Evolutionary conservation across 1,284 basidiomycete genomes (phyloP).

Genomic region (Gomphus sp.): DNA sequence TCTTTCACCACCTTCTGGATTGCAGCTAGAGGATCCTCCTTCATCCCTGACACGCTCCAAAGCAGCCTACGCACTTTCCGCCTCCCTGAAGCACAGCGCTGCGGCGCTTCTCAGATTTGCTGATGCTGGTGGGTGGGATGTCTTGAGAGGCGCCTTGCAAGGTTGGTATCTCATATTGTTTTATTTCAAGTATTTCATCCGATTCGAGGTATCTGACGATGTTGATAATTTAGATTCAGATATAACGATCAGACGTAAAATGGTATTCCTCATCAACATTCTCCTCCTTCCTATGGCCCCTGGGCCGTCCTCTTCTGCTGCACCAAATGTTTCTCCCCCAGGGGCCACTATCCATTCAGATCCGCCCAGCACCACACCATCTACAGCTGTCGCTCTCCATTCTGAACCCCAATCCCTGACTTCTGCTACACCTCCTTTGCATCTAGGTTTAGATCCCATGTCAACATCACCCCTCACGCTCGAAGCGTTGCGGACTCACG

Average conservation of each 20-base stretch:
- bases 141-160: conserved; percentile 51
- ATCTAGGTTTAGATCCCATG: conserved; percentile 4
- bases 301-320: conserved; percentile 11
- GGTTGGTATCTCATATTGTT: conserved; percentile 30
- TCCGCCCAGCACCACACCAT: conserved; percentile 24
- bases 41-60: conserved; percentile 61
- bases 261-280: conserved; percentile 75
- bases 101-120: conserved; percentile 56
- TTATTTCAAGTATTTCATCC: neutral
- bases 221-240: conserved; percentile 51
- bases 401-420: conserved; percentile 43
- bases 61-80: conserved; percentile 82
- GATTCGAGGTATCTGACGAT: neutral
- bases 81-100: conserved; percentile 76
- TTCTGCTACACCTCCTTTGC: conserved; percentile 21
- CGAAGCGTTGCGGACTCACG: conserved; percentile 37
- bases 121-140: conserved; percentile 59
- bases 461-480: conserved; percentile 18
- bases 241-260: conserved; percentile 73
- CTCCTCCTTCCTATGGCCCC: conserved; percentile 54
- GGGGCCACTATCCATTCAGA: conserved; percentile 12
- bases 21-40: conserved; percentile 14
- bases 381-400: conserved; percentile 60
- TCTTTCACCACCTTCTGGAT: conserved; percentile 33
- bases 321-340: conserved; percentile 14